Percentiles rank a stretch among this genome's conserved stretches.
Conservation (phyloP, 495 filamentous ascomycete species). For the Ascodesmis nigricans region DNA sequence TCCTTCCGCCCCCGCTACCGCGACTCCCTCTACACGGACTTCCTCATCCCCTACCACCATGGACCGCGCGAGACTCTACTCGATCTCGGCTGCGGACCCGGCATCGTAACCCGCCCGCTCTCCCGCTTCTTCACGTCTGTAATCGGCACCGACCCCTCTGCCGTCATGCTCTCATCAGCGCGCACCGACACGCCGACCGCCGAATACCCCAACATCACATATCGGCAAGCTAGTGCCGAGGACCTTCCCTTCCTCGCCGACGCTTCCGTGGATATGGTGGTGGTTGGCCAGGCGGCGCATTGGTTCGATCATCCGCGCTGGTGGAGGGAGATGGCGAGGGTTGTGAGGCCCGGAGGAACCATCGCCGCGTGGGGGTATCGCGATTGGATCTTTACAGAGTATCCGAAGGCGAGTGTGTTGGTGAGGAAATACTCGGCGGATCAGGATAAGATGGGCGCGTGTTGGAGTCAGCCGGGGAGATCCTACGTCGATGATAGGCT, state of each 20-base stretch:
- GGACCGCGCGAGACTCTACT: constrained; percentile 26
- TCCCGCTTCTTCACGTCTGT: constrained; percentile 28
- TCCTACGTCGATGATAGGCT: constrained; percentile 29
- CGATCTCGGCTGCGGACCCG: constrained; percentile 42
- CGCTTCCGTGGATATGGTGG: constrained; percentile 31
- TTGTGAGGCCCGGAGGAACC: constrained; percentile 32
- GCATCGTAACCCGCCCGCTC: constrained; percentile 33
- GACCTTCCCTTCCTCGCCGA: constrained; percentile 28
- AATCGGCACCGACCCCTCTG: constrained; percentile 36
- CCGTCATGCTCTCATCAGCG: constrained; percentile 36
- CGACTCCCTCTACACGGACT: constrained; percentile 28
- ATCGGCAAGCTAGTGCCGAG: constrained; percentile 29
- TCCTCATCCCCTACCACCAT: constrained; percentile 33
- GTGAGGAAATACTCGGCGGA: constrained; percentile 30
- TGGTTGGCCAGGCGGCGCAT: constrained; percentile 40
- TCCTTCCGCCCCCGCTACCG: constrained; percentile 42
- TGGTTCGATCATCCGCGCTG: constrained; percentile 36
- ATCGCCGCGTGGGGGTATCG: constrained; percentile 43
- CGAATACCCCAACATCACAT: constrained; percentile 27
- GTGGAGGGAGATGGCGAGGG: constrained; percentile 33
- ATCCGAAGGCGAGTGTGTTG: constrained; percentile 28
- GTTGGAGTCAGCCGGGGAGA: constrained; percentile 40
- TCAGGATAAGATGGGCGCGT: constrained; percentile 31
- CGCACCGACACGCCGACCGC: constrained; percentile 22
- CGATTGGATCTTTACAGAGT: constrained; percentile 33